Conservation (phyloP, 2,329 filamentous ascomycete genomes). For the Xylaria sp. region DNA sequence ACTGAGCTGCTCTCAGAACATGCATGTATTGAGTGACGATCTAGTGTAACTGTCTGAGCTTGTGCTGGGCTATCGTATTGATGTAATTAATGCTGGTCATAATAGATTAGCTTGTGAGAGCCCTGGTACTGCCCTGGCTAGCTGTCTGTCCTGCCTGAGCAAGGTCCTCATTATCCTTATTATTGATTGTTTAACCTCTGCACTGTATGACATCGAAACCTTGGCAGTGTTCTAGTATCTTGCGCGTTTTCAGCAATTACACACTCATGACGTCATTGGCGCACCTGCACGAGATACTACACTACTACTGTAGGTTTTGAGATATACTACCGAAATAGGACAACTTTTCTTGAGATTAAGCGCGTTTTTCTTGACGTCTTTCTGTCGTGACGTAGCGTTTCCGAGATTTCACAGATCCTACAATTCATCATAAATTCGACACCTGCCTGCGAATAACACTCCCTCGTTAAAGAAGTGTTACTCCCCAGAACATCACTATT, state of each 20-base stretch:
- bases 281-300: too few relatives aligned
- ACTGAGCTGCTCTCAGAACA: neutral
- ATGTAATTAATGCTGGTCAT: neutral
- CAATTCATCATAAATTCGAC: neutral
- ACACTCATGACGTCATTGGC: constrained; percentile 29
- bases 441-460: neutral
- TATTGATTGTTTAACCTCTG: neutral
- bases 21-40: neutral
- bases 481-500: neutral
- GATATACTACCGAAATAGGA: neutral
- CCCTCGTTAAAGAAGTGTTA: neutral
- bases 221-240: neutral
- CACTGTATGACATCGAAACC: neutral
- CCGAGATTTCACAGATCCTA: constrained; percentile 6
- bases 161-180: too few relatives aligned
- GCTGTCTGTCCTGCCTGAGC: too few relatives aligned
- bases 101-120: too few relatives aligned
- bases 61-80: too few relatives aligned
- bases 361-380: neutral
- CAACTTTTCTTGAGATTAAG: constrained; percentile 3
- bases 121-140: too few relatives aligned
- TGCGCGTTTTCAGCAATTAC: constrained; percentile 4
- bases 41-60: neutral
- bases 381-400: constrained; percentile 32
- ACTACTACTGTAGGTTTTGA: neutral